Conservation (phyloP, 108 stramenopile genomes). For the Skeletonema marinoi region DNA sequence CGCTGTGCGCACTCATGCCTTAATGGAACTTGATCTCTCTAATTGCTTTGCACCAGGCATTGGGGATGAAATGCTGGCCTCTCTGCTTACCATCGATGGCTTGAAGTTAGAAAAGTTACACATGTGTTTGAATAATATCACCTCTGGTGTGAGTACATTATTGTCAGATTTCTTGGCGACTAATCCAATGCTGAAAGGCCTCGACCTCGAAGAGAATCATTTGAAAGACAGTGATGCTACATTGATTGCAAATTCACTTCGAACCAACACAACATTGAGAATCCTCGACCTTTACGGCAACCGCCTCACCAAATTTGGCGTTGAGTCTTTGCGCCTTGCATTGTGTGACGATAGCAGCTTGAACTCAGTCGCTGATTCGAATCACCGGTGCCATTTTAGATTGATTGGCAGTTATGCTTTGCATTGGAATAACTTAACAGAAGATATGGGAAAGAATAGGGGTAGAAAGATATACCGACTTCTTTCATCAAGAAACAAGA, state of each 20-base stretch:
- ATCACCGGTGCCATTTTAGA: background rate
- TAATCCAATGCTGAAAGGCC: background rate
- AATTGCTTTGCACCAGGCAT: background rate
- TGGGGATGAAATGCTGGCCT: background rate
- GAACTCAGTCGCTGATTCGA: conserved; percentile 1
- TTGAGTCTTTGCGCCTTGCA: background rate
- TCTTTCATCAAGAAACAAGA: no score
- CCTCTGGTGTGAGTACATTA: no score
- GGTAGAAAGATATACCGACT: background rate
- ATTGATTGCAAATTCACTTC: background rate
- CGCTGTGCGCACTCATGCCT: background rate
- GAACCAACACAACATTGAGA: background rate
- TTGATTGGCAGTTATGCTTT: no score
- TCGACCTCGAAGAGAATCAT: background rate
- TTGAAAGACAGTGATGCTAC: background rate
- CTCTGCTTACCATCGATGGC: background rate
- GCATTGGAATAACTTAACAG: no score
- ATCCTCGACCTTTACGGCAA: background rate
- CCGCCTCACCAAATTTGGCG: background rate
- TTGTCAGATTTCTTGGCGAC: conserved; percentile 3
- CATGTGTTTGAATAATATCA: background rate
- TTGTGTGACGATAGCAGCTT: background rate
- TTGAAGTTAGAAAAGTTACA: background rate
- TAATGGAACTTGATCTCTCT: background rate
- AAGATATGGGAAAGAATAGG: background rate